phyloP scores from a whole-genome alignment of 352 stramenopile genomes.

The Phytophthora pistaciae region DNA sequence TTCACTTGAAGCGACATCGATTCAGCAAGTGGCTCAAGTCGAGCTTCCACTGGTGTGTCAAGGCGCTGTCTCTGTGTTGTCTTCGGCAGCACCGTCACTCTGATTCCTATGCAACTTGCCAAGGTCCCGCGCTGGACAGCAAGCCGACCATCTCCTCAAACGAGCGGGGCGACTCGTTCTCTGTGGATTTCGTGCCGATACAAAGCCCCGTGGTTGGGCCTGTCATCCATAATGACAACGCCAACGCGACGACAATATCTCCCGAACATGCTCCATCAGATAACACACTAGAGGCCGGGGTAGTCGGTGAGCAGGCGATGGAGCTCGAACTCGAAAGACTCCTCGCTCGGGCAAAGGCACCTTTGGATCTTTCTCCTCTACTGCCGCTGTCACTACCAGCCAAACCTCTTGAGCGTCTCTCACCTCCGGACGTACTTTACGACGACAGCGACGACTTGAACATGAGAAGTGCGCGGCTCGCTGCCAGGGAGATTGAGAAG shows the following conservation, averaged over 20 bases:
- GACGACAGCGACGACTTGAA: constrained; percentile 3
- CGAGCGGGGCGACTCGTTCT: constrained; percentile 1
- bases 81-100: constrained; percentile 7
- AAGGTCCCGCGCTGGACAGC: background rate
- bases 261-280: background rate
- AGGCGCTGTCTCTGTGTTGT: constrained; percentile 12
- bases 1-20: background rate
- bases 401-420: background rate
- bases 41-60: constrained; percentile 18
- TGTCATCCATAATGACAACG: background rate
- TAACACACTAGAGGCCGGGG: background rate
- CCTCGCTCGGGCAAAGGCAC: background rate
- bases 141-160: constrained; percentile 14
- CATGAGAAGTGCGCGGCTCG: constrained; percentile 7
- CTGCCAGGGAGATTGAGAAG: constrained; percentile 10
- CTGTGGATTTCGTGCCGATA: constrained; percentile 9
- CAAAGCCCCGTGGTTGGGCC: background rate
- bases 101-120: background rate
- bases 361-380: background rate
- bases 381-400: no score
- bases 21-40: constrained; percentile 9
- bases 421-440: background rate
- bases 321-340: background rate
- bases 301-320: background rate
- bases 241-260: background rate